Evolutionary conservation across 495 filamentous ascomycete genomes (phyloP).

Genomic region (Schizothecium vesticola): DNA sequence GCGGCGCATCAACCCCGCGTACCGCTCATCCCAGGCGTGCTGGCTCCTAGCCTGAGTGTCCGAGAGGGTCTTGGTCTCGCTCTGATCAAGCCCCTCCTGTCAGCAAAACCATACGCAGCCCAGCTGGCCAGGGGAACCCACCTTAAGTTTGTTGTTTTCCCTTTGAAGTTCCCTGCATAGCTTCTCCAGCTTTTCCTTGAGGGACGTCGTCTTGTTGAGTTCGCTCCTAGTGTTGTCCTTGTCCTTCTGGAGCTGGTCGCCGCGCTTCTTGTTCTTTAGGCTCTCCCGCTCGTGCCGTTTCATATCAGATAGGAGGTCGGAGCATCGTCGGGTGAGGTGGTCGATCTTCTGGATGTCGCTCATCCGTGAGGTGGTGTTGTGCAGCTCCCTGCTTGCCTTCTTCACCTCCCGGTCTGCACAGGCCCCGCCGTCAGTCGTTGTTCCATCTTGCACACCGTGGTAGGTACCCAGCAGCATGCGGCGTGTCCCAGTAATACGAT

Average conservation of each 20-base stretch:
- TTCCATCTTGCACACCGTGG: background rate
- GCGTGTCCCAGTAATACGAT: background rate
- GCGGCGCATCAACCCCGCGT: slow-evolving; percentile 65
- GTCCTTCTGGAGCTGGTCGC: slow-evolving; percentile 92
- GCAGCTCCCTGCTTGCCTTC: slow-evolving; percentile 86
- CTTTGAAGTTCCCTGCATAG: slow-evolving; percentile 85
- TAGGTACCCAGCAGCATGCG: background rate
- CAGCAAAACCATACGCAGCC: slow-evolving; percentile 23
- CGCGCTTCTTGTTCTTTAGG: slow-evolving; percentile 90
- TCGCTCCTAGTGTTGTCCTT: slow-evolving; percentile 85
- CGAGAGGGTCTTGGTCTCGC: slow-evolving; percentile 81
- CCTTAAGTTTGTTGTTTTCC: slow-evolving; percentile 97
- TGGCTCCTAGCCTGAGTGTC: slow-evolving; percentile 78
- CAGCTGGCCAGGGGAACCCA: slow-evolving; percentile 30
- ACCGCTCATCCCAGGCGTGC: slow-evolving; percentile 75
- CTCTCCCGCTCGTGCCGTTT: slow-evolving; percentile 91
- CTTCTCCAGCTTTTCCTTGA: slow-evolving; percentile 94
- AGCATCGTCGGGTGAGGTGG: slow-evolving; percentile 80
- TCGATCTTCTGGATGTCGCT: slow-evolving; percentile 72
- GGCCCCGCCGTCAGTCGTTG: slow-evolving; percentile 17
- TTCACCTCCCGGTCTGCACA: slow-evolving; percentile 63
- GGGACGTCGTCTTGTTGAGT: slow-evolving; percentile 74
- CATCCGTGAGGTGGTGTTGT: slow-evolving; percentile 72
- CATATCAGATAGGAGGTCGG: slow-evolving; percentile 87
- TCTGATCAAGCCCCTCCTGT: slow-evolving; percentile 48